phyloP scores from a whole-genome alignment of 208 protist species.

The Trypanosoma mega region DNA sequence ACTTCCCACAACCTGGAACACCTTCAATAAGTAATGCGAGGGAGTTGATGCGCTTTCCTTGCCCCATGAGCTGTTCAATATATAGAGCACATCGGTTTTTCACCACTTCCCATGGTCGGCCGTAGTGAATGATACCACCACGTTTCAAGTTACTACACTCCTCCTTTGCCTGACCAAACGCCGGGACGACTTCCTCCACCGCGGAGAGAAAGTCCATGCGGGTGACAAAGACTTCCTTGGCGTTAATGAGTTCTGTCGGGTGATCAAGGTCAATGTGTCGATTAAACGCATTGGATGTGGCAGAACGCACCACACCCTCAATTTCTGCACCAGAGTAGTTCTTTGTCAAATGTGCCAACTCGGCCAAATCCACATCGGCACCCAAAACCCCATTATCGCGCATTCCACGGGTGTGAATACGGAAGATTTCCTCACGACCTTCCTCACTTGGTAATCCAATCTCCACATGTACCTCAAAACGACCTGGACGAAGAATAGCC shows the following conservation, averaged over 20 bases:
- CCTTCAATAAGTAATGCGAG: constrained; percentile 95
- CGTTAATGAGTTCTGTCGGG: constrained; percentile 56
- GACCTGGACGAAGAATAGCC: constrained; percentile 98
- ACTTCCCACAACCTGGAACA: constrained; percentile 93
- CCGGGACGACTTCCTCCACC: constrained; percentile 93
- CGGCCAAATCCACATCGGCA: constrained; percentile 91
- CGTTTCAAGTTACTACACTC: constrained; percentile 82
- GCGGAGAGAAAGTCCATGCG: constrained; percentile 73
- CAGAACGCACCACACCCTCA: constrained; percentile 87
- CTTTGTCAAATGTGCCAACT: constrained; percentile 94
- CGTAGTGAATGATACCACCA: constrained; percentile 95
- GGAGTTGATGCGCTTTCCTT: constrained; percentile 86
- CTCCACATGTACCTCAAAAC: constrained; percentile 99
- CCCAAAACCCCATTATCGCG: constrained; percentile 86
- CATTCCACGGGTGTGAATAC: constrained; percentile 98
- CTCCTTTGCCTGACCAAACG: constrained; percentile 96
- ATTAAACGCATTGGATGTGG: constrained; percentile 90
- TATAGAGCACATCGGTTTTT: constrained; percentile 51
- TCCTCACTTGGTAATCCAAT: constrained; percentile 97
- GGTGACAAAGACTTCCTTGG: constrained; percentile 58
- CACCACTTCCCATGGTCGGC: constrained; percentile 72
- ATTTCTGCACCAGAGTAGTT: constrained; percentile 99
- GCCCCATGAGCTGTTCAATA: constrained; percentile 81
- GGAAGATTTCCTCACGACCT: constrained; percentile 98
- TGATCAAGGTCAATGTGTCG: constrained; percentile 88